A percentile compares a stretch with the other conserved stretches of the same genome.
Evolutionary conservation across 305 asterid species (phyloP).

Genomic region (Plantago coronopus): DNA sequence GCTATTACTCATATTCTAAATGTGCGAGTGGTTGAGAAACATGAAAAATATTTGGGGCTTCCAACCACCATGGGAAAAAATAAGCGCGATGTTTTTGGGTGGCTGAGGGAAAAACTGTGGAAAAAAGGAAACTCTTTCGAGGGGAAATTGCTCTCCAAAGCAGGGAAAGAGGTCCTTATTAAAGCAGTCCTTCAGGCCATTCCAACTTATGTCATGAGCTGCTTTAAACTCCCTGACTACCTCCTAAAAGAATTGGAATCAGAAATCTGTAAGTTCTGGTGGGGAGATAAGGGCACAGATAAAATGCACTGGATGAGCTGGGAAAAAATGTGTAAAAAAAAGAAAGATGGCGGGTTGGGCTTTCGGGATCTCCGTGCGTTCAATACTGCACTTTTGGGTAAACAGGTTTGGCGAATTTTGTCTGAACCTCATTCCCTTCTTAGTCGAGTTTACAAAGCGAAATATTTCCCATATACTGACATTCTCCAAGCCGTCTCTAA

Average conservation of each 20-base stretch:
- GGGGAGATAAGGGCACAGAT: not conserved
- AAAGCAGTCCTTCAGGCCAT: not conserved
- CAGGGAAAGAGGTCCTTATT: not conserved
- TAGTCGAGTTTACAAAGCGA: too few species aligned
- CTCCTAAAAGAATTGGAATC: not conserved
- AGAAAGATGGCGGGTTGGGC: not conserved
- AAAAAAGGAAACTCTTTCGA: not conserved
- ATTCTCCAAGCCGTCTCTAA: too few species aligned
- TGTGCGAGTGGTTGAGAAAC: not conserved
- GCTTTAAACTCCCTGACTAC: not conserved
- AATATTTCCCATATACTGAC: too few species aligned
- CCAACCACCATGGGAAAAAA: slow-evolving; percentile 18
- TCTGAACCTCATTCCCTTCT: too few species aligned
- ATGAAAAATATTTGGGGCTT: not conserved
- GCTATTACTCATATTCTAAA: not conserved
- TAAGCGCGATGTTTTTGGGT: slow-evolving; percentile 39
- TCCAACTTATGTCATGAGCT: not conserved
- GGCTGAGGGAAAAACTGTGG: slow-evolving; percentile 13
- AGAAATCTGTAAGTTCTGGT: not conserved
- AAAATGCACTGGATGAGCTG: not conserved
- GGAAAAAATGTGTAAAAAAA: not conserved
- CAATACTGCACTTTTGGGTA: too few species aligned
- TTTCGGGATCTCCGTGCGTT: not conserved
- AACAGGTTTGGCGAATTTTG: too few species aligned
- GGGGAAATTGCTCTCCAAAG: slow-evolving; percentile 19